phyloP scores from a whole-genome alignment of 225 moss, liverwort and hornwort genomes.

The Anthoceros angustus region DNA sequence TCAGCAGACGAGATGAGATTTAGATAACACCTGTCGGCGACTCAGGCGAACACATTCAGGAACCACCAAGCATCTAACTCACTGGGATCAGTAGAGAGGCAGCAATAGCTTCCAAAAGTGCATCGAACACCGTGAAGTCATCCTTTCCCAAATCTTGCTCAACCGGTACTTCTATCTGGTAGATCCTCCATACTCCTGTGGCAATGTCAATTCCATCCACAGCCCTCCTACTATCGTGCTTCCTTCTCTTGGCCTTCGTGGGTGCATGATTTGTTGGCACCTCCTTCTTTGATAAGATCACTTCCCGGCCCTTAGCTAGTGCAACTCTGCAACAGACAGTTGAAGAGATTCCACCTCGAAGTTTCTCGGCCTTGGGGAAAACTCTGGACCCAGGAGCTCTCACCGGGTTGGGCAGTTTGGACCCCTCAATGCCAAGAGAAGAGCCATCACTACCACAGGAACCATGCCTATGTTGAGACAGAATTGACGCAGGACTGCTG shows the following conservation, averaged over 20 bases:
- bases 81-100: constrained; percentile 43
- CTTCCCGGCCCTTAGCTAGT: no score
- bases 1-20: not conserved
- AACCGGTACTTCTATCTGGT: constrained; percentile 55
- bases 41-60: not conserved
- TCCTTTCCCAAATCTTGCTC: constrained; percentile 72
- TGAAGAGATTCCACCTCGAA: no score
- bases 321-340: no score
- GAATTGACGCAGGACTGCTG: no score
- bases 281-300: no score
- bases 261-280: not conserved
- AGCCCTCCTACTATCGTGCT: not conserved
- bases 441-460: no score
- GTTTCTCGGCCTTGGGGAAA: no score
- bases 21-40: constrained; percentile 6
- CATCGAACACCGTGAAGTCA: constrained; percentile 43
- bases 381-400: no score
- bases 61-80: constrained; percentile 5
- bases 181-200: constrained; percentile 32
- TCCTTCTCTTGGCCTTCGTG: not conserved
- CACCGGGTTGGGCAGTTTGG: no score
- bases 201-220: not conserved
- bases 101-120: constrained; percentile 50
- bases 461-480: no score
- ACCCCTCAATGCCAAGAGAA: no score